phyloP scores from a whole-genome alignment of 2,329 filamentous ascomycete genomes.

The Tolypocladium ovalisporum region DNA sequence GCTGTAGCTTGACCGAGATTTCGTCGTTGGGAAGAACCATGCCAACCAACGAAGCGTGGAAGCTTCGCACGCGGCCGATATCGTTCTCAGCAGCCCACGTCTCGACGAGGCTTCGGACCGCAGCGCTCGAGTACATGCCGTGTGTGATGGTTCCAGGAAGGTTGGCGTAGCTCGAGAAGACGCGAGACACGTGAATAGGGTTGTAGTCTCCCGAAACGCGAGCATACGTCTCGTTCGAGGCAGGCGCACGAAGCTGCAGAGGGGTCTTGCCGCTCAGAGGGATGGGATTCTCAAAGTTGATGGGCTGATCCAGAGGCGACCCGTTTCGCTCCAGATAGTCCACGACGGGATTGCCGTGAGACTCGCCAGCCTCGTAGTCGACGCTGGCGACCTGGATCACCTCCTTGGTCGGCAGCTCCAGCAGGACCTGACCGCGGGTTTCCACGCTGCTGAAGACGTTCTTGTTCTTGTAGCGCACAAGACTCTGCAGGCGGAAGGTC shows the following conservation, averaged over 20 bases:
- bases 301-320: constrained; percentile 84
- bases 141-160: constrained; percentile 96
- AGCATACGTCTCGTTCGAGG: constrained; percentile 96
- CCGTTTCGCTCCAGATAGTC: constrained; percentile 93
- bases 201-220: constrained; percentile 98
- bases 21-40: constrained; percentile 98
- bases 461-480: constrained; percentile 92
- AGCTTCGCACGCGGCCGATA: constrained; percentile 90
- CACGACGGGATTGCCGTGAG: constrained; percentile 91
- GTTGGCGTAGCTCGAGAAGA: constrained; percentile 93
- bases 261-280: constrained; percentile 88
- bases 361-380: constrained; percentile 83
- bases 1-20: constrained; percentile 88
- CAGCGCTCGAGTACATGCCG: constrained; percentile 98
- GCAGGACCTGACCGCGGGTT: constrained; percentile 82
- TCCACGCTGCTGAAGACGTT: constrained; percentile 83
- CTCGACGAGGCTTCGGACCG: constrained; percentile 90
- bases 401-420: constrained; percentile 95
- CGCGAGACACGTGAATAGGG: constrained; percentile 94
- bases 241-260: constrained; percentile 77
- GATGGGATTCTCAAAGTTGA: constrained; percentile 96
- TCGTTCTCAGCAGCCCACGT: constrained; percentile 99
- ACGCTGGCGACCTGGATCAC: constrained; percentile 95
- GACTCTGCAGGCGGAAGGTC: constrained; percentile 87
- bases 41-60: constrained; percentile 91